These are phyloP conservation scores for Pichia sporocuriosa DNA, from an alignment of 805 yeast species.

Conservation along the genomic window DNA sequence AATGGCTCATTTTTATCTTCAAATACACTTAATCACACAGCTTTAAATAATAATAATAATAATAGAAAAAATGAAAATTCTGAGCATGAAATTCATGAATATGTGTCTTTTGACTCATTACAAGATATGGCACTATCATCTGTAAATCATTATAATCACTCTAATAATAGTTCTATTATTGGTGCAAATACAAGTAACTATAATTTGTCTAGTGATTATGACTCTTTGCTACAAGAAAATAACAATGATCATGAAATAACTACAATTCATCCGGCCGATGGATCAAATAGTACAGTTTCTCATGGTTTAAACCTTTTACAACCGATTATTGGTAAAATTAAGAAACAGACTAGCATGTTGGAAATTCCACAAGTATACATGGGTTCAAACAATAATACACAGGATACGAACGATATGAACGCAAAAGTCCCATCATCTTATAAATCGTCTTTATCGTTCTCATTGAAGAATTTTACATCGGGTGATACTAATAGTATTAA, in stretches of 20 bases:
- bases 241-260: neutral
- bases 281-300: neutral
- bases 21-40: slow-evolving; percentile 4
- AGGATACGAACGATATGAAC: neutral
- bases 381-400: neutral
- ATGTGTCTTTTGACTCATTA: slow-evolving; percentile 37
- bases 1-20: too few relatives aligned
- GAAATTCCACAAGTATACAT: neutral
- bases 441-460: slow-evolving; percentile 7
- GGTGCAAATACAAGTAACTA: neutral
- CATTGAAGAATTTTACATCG: slow-evolving; percentile 4
- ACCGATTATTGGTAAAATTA: slow-evolving; percentile 18
- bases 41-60: neutral
- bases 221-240: neutral
- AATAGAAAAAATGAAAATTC: slow-evolving; percentile 3
- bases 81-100: slow-evolving; percentile 22
- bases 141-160: slow-evolving; percentile 4
- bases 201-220: slow-evolving; percentile 1
- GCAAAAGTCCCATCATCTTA: slow-evolving; percentile 6
- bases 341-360: slow-evolving; percentile 12
- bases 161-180: slow-evolving; percentile 14
- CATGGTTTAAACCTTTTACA: slow-evolving; percentile 16
- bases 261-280: neutral
- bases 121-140: slow-evolving; percentile 18
- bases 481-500: neutral